Evolutionary conservation across 345 rosid genomes (phyloP).

Genomic region (Citrus reticulata): DNA sequence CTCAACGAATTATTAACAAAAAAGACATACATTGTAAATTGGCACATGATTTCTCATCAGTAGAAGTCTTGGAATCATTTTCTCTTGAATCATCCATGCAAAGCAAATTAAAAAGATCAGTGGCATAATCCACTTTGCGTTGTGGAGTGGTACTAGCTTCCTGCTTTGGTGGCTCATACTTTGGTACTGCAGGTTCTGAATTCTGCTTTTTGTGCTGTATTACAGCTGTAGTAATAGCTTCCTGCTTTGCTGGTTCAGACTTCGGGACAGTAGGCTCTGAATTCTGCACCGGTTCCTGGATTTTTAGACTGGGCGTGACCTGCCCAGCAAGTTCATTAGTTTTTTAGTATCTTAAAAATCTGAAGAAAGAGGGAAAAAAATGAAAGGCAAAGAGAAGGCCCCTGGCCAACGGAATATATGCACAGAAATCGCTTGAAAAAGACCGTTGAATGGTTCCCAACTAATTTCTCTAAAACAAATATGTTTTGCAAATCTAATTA

Average conservation of each 20-base stretch:
- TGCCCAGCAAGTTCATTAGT: constrained; percentile 15
- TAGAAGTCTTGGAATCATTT: constrained; percentile 18
- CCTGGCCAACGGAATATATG: neutral
- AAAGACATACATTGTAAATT: constrained; percentile 26
- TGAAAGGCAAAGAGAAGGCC: neutral
- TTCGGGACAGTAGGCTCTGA: constrained; percentile 22
- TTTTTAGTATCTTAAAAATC: neutral
- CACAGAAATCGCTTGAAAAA: neutral
- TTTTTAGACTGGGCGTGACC: constrained; percentile 28
- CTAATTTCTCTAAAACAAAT: neutral
- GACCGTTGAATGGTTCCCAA: neutral
- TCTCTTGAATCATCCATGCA: constrained; percentile 40
- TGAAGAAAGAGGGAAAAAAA: neutral
- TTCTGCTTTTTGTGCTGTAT: constrained; percentile 28
- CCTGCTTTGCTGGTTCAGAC: constrained; percentile 26
- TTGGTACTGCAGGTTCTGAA: constrained; percentile 23
- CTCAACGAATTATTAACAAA: neutral
- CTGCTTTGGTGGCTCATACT: constrained; percentile 24
- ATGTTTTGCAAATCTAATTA: neutral
- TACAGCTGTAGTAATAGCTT: constrained; percentile 17
- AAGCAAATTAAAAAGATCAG: constrained; percentile 64
- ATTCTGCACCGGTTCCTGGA: constrained; percentile 23
- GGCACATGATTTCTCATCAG: constrained; percentile 12
- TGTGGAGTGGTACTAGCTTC: constrained; percentile 24
- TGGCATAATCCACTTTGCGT: constrained; percentile 56